These are phyloP conservation scores for Takakia lepidozioides DNA, from an alignment of 225 moss, liverwort and hornwort species.

Conservation along the genomic window DNA sequence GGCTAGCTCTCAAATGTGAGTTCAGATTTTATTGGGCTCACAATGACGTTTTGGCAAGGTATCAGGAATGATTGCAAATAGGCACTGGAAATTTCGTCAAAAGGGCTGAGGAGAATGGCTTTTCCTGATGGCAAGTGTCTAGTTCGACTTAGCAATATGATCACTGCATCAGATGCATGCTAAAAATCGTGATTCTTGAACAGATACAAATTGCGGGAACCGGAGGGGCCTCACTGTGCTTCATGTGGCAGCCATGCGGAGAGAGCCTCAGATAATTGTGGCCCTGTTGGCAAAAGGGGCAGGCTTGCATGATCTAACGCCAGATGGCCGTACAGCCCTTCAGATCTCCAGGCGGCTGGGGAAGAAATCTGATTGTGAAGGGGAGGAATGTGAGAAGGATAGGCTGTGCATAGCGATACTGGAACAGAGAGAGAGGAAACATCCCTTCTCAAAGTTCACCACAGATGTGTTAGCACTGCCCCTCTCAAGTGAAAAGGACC, in stretches of 20 bases:
- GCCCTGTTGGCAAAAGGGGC: slow-evolving; percentile 66
- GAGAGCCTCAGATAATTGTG: slow-evolving; percentile 67
- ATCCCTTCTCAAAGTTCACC: slow-evolving; percentile 33
- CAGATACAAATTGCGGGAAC: slow-evolving; percentile 45
- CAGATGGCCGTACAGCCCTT: slow-evolving; percentile 52
- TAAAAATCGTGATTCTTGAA: too few species aligned
- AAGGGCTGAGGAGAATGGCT: too few species aligned
- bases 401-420: slow-evolving; percentile 51
- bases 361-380: slow-evolving; percentile 23
- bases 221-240: slow-evolving; percentile 66
- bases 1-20: too few species aligned
- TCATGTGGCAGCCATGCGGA: slow-evolving; percentile 77
- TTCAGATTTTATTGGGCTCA: too few species aligned
- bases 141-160: too few species aligned
- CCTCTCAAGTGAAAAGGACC: slow-evolving; percentile 41
- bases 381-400: slow-evolving; percentile 45
- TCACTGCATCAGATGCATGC: too few species aligned
- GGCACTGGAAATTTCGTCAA: too few species aligned
- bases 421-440: slow-evolving; percentile 50
- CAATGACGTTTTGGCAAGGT: too few species aligned
- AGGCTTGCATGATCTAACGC: slow-evolving; percentile 30
- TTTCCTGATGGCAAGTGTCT: too few species aligned
- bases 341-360: slow-evolving; percentile 66
- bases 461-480: slow-evolving; percentile 52
- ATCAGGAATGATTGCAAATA: too few species aligned